A percentile compares a stretch with the other conserved stretches of the same genome.
These are phyloP conservation scores for Micractinium conductrix DNA, from an alignment of 139 green algal species.

Conservation along the genomic window DNA sequence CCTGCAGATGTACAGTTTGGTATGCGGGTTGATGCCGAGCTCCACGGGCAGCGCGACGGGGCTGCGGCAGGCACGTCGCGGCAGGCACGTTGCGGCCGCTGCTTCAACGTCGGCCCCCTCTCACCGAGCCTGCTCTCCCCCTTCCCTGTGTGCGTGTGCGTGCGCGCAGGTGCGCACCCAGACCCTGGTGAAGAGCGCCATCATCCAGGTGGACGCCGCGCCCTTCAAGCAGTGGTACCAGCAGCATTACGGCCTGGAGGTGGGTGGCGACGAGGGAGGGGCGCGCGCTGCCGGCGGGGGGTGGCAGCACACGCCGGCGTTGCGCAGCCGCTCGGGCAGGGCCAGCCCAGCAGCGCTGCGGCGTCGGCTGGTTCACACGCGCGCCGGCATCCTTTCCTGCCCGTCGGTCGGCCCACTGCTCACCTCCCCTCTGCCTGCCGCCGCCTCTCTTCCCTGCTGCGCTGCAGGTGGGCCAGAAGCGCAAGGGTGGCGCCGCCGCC, in stretches of 20 bases:
- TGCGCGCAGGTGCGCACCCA: slow-evolving; percentile 83
- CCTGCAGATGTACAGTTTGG: background rate
- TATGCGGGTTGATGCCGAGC: background rate
- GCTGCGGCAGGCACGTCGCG: background rate
- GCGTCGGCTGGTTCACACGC: too few species aligned
- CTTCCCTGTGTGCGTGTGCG: background rate
- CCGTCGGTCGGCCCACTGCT: too few species aligned
- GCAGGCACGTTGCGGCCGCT: background rate
- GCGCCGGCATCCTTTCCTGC: too few species aligned
- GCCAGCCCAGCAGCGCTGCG: too few species aligned
- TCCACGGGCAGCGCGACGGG: too few species aligned
- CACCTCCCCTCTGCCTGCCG: too few species aligned
- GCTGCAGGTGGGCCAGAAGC: slow-evolving; percentile 94
- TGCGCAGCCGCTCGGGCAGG: too few species aligned
- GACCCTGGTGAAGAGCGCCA: slow-evolving; percentile 98
- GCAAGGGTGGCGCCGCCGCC: slow-evolving; percentile 53
- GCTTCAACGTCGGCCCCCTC: background rate
- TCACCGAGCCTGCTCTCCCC: background rate
- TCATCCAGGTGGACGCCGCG: slow-evolving; percentile 93
- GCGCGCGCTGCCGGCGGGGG: too few species aligned
- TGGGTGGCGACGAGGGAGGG: too few species aligned
- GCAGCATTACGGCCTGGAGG: slow-evolving; percentile 96
- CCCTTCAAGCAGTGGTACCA: slow-evolving; percentile 97
- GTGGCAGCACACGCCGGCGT: too few species aligned
- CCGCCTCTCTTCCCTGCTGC: too few species aligned